These are phyloP conservation scores for Teratosphaeriaceae sp. DNA, from an alignment of 2,329 filamentous ascomycete species.

Conservation along the genomic window DNA sequence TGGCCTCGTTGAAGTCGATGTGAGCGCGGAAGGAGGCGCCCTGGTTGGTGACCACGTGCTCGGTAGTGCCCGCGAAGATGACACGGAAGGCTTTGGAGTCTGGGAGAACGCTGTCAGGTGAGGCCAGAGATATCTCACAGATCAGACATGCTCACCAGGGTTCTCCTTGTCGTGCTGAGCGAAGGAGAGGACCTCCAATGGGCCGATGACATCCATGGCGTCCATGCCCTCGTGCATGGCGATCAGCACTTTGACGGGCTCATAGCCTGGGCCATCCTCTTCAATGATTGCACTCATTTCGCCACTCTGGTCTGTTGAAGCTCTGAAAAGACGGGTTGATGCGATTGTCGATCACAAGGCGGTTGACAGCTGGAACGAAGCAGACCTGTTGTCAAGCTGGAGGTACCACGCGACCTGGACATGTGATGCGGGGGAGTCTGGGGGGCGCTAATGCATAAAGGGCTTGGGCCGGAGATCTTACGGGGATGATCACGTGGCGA, in stretches of 20 bases:
- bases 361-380: background rate
- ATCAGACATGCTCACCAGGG: slow-evolving; percentile 42
- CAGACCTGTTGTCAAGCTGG: background rate
- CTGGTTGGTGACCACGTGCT: slow-evolving; percentile 48
- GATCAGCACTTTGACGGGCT: slow-evolving; percentile 55
- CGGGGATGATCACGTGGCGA: too few relatives aligned
- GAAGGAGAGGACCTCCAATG: slow-evolving; percentile 50
- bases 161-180: slow-evolving; percentile 50
- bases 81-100: slow-evolving; percentile 49
- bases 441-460: too few relatives aligned
- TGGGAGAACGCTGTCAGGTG: too few relatives aligned
- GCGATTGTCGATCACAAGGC: background rate
- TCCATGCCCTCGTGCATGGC: slow-evolving; percentile 51
- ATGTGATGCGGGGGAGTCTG: too few relatives aligned
- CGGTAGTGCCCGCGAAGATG: slow-evolving; percentile 42
- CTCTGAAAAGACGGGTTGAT: background rate
- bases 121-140: too few relatives aligned
- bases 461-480: too few relatives aligned
- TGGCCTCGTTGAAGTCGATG: slow-evolving; percentile 71
- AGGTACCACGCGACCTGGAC: too few relatives aligned
- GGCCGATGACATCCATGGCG: slow-evolving; percentile 51
- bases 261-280: slow-evolving; percentile 30
- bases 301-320: slow-evolving; percentile 14
- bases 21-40: slow-evolving; percentile 67
- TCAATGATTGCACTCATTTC: slow-evolving; percentile 45